Conservation (phyloP, 2,329 filamentous ascomycete genomes). For the Aspergillus eucalypticola region DNA sequence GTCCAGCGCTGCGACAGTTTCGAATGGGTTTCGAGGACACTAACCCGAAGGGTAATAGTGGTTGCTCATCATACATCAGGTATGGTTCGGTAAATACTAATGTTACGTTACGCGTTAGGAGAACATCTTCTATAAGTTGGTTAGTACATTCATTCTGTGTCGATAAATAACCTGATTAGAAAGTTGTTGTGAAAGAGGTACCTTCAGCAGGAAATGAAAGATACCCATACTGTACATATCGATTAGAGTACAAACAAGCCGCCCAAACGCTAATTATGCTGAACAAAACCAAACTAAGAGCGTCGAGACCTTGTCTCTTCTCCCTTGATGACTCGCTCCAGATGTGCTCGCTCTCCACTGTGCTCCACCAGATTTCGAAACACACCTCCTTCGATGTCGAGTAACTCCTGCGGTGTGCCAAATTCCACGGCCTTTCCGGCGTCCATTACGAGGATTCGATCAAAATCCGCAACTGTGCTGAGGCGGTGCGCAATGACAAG, state of each 20-base stretch:
- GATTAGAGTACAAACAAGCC: not conserved
- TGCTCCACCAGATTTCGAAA: slow-evolving; percentile 59
- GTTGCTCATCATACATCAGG: too few relatives aligned
- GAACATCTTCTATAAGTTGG: too few relatives aligned
- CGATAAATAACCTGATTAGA: too few relatives aligned
- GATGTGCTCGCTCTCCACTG: slow-evolving; percentile 29
- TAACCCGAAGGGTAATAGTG: too few relatives aligned
- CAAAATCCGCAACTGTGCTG: slow-evolving; percentile 71
- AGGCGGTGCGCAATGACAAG: slow-evolving; percentile 59
- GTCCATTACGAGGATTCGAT: slow-evolving; percentile 69
- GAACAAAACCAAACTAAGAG: not conserved
- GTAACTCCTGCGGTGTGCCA: slow-evolving; percentile 64
- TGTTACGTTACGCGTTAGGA: too few relatives aligned
- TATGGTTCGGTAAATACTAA: too few relatives aligned
- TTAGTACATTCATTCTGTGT: too few relatives aligned
- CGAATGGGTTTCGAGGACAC: too few relatives aligned
- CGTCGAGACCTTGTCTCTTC: not conserved
- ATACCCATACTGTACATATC: not conserved
- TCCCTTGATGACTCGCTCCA: slow-evolving; percentile 23
- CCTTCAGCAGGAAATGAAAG: too few relatives aligned
- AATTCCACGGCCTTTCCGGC: slow-evolving; percentile 69
- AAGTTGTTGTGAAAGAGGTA: too few relatives aligned
- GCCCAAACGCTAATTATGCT: not conserved
- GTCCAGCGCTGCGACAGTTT: not conserved
- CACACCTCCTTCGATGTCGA: slow-evolving; percentile 52